A percentile compares a stretch with the other conserved stretches of the same genome.
phyloP scores from a whole-genome alignment of 257 asterid species.

The Petunia axillaris region DNA sequence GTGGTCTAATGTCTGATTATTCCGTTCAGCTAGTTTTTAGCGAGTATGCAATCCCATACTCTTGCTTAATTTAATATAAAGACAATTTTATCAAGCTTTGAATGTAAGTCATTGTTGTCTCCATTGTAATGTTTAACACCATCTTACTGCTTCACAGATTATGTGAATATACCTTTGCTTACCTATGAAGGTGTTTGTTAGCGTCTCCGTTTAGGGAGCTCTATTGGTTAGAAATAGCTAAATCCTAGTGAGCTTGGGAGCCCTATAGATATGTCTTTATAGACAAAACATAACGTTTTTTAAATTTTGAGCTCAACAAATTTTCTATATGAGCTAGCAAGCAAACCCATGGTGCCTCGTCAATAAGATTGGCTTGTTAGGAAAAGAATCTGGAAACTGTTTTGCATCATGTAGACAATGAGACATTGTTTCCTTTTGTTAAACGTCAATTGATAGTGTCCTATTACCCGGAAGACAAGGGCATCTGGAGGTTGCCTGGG shows the following conservation, averaged over 20 bases:
- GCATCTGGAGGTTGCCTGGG: not conserved
- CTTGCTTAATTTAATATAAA: not conserved
- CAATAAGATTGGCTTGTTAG: not conserved
- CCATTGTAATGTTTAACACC: not conserved
- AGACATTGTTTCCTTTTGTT: not conserved
- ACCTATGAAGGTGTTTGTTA: not conserved
- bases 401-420: not conserved
- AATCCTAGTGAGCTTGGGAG: not conserved
- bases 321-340: not conserved
- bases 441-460: not conserved
- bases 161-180: not conserved
- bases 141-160: not conserved
- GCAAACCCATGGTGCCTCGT: not conserved
- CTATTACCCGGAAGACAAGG: not conserved
- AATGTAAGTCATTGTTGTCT: not conserved
- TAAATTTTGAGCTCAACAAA: not conserved
- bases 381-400: not conserved
- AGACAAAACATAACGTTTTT: not conserved
- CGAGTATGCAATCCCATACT: not conserved
- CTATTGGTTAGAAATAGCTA: not conserved
- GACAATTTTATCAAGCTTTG: not conserved
- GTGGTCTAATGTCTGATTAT: not conserved
- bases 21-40: conserved; percentile 8
- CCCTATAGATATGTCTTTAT: not conserved
- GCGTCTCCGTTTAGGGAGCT: not conserved